These are phyloP conservation scores for Pseudoturritis turrita DNA, from an alignment of 345 rosid genomes.

Conservation along the genomic window DNA sequence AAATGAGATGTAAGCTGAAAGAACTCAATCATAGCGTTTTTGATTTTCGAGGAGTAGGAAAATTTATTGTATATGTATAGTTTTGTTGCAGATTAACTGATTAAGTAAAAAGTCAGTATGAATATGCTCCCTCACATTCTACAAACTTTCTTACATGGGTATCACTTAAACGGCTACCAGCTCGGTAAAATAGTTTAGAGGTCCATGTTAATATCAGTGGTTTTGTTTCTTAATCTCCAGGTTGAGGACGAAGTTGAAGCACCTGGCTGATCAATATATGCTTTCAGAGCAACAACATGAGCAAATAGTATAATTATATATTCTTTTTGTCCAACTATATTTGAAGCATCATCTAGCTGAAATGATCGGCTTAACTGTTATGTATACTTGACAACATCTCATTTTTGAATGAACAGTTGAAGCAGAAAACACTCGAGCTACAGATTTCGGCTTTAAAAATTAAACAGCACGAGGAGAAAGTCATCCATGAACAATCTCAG, in stretches of 20 bases:
- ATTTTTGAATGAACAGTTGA: conserved; percentile 52
- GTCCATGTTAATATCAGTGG: background rate
- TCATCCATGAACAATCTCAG: conserved; percentile 76
- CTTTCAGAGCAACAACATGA: conserved; percentile 79
- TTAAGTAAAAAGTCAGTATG: background rate
- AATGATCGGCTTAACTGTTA: background rate
- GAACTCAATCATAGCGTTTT: background rate
- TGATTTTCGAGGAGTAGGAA: background rate
- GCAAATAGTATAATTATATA: conserved; percentile 48
- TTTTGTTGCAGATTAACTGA: background rate
- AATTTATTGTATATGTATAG: background rate
- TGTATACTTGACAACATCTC: conserved; percentile 5
- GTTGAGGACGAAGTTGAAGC: conserved; percentile 79
- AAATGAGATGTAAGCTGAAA: conserved; percentile 77
- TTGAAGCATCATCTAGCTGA: conserved; percentile 7
- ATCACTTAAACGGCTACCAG: background rate
- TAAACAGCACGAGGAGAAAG: conserved; percentile 83
- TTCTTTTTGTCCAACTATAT: background rate
- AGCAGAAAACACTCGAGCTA: conserved; percentile 80
- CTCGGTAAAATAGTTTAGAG: background rate
- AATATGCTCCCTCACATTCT: background rate
- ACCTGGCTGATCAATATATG: conserved; percentile 78
- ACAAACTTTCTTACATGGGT: background rate
- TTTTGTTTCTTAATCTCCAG: conserved; percentile 39
- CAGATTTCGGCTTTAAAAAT: conserved; percentile 73